Percentiles rank a stretch among this genome's conserved stretches.
These are phyloP conservation scores for Aethionema arabicum DNA, from an alignment of 345 rosid species.

Conservation along the genomic window DNA sequence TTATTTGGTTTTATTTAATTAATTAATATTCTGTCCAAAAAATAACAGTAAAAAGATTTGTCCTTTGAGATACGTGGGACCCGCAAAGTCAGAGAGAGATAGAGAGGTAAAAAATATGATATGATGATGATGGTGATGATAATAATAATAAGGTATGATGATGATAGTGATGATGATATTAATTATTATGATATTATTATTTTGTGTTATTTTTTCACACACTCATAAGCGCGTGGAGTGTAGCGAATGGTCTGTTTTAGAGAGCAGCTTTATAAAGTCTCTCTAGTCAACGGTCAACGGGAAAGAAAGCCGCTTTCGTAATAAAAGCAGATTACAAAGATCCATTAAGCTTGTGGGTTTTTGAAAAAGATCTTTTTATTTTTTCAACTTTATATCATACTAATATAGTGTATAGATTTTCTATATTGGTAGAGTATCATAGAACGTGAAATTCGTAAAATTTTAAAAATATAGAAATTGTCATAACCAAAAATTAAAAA, in stretches of 20 bases:
- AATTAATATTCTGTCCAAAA: background rate
- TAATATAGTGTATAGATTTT: too few relatives aligned
- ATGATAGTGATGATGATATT: slow-evolving; percentile 28
- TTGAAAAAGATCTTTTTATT: slow-evolving; percentile 22
- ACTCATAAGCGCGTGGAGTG: slow-evolving; percentile 32
- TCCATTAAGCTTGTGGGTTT: slow-evolving; percentile 32
- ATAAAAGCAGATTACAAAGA: slow-evolving; percentile 24
- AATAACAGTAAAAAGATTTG: slow-evolving; percentile 25
- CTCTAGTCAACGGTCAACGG: slow-evolving; percentile 38
- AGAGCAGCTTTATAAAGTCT: slow-evolving; percentile 25
- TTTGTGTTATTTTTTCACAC: background rate
- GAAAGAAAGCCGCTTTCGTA: slow-evolving; percentile 40
- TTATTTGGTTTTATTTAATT: background rate
- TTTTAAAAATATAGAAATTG: too few relatives aligned
- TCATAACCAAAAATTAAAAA: too few relatives aligned
- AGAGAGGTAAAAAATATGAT: background rate
- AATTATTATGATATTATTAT: slow-evolving; percentile 22
- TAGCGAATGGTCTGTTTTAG: slow-evolving; percentile 18
- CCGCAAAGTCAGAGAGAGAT: slow-evolving; percentile 10
- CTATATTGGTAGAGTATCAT: too few relatives aligned
- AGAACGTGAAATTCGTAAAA: too few relatives aligned
- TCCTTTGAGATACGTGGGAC: slow-evolving; percentile 28
- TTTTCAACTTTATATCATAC: background rate
- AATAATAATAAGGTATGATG: slow-evolving; percentile 37
- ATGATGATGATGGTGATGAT: slow-evolving; percentile 8